Evolutionary conservation across 306 rosid genomes (phyloP).

Genomic region (Trifolium fragiferum): DNA sequence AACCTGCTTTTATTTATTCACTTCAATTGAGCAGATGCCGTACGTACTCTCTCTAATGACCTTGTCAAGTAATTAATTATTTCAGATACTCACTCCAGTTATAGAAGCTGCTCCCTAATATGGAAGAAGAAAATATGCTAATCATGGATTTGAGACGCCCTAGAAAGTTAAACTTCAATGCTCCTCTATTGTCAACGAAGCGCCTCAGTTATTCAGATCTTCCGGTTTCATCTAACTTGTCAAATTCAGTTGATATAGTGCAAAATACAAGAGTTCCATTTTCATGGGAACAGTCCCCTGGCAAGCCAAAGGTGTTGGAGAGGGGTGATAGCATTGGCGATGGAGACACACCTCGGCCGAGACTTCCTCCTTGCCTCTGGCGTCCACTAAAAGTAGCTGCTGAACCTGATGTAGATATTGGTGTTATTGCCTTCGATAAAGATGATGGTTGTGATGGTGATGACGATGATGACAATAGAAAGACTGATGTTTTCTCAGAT

Average conservation of each 20-base stretch:
- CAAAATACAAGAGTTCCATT: constrained; percentile 63
- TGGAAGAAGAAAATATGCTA: constrained; percentile 29
- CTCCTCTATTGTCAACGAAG: constrained; percentile 71
- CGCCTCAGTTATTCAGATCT: constrained; percentile 41
- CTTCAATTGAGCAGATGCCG: constrained; percentile 42
- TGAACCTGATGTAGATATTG: constrained; percentile 30
- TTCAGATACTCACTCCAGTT: constrained; percentile 16
- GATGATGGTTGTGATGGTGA: constrained; percentile 41
- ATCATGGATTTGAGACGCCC: constrained; percentile 48
- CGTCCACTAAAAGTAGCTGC: constrained; percentile 33
- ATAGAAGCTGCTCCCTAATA: constrained; percentile 22
- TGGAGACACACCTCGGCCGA: constrained; percentile 58
- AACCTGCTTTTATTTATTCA: constrained; percentile 54
- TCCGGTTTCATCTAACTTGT: constrained; percentile 34
- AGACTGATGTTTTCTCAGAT: constrained; percentile 46
- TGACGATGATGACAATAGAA: background rate
- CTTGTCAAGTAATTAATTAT: constrained; percentile 20
- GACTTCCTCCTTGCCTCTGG: constrained; percentile 70
- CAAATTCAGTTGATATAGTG: background rate
- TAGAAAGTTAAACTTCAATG: constrained; percentile 70
- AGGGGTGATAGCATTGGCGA: constrained; percentile 13
- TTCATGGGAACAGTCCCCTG: constrained; percentile 79
- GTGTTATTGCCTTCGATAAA: constrained; percentile 29
- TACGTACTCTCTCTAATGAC: constrained; percentile 24
- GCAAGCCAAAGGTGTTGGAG: constrained; percentile 59